Conservation (phyloP, 768 basidiomycete genomes). For the Thelephora ganbajun region DNA sequence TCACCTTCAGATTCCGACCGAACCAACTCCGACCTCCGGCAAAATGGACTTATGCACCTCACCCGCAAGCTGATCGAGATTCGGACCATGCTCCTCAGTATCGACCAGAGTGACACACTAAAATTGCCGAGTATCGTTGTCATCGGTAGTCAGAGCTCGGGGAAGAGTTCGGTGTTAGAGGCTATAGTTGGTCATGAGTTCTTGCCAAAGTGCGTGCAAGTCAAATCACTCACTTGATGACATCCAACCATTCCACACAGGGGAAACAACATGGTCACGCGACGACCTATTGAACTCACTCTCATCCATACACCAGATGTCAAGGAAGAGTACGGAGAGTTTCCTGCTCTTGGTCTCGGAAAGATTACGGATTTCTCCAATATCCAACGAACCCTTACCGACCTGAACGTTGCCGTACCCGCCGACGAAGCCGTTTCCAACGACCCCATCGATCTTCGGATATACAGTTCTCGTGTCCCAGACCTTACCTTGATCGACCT, state of each 20-base stretch:
- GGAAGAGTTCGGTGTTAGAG: conserved; percentile 95
- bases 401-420: conserved; percentile 90
- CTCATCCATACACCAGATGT: conserved; percentile 78
- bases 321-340: conserved; percentile 80
- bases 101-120: conserved; percentile 89
- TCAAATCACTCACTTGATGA: not conserved
- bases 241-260: conserved; percentile 24
- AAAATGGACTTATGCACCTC: conserved; percentile 84
- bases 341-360: conserved; percentile 79
- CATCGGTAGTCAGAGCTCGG: conserved; percentile 95
- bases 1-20: conserved; percentile 52
- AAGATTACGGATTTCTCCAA: conserved; percentile 84
- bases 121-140: conserved; percentile 97
- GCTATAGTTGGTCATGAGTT: conserved; percentile 97
- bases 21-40: conserved; percentile 21
- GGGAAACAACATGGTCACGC: conserved; percentile 98
- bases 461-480: conserved; percentile 91
- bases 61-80: conserved; percentile 96
- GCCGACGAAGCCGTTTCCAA: conserved; percentile 83
- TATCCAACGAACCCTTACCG: conserved; percentile 86
- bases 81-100: conserved; percentile 83
- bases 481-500: conserved; percentile 96
- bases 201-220: conserved; percentile 77
- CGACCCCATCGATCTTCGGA: conserved; percentile 92
- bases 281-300: conserved; percentile 94